These are phyloP conservation scores for Lophiotrema nucula DNA, from an alignment of 495 filamentous ascomycete genomes.

Conservation along the genomic window DNA sequence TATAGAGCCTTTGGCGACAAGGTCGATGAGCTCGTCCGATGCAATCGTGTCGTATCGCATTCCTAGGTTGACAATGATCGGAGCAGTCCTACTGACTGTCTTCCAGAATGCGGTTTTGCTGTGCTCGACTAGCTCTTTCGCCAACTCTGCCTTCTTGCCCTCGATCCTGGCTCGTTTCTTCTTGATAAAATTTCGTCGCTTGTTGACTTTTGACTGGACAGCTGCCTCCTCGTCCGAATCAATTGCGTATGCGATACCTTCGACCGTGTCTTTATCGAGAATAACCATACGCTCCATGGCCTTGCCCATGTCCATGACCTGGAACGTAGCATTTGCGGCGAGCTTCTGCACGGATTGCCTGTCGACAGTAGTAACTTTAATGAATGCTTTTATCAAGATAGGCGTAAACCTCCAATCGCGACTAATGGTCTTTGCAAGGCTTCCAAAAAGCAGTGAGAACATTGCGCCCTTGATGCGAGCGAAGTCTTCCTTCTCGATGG, in stretches of 20 bases:
- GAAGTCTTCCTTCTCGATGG: constrained; percentile 78
- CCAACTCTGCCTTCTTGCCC: constrained; percentile 74
- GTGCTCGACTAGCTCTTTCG: constrained; percentile 74
- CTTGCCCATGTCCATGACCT: constrained; percentile 87
- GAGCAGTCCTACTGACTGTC: constrained; percentile 81
- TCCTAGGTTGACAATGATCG: constrained; percentile 83
- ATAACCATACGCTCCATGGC: constrained; percentile 83
- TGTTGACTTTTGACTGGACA: constrained; percentile 59
- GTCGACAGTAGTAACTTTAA: constrained; percentile 83
- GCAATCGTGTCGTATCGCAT: constrained; percentile 86
- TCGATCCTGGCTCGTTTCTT: constrained; percentile 74
- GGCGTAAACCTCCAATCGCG: constrained; percentile 93
- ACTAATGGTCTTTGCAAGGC: constrained; percentile 79
- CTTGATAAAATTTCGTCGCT: constrained; percentile 67
- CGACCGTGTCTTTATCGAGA: constrained; percentile 68
- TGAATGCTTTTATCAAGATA: constrained; percentile 78
- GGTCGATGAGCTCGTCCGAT: constrained; percentile 73
- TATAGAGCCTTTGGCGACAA: constrained; percentile 80
- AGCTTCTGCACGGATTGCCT: constrained; percentile 92
- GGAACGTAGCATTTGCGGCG: constrained; percentile 73
- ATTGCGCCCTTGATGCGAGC: constrained; percentile 91
- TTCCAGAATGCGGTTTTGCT: constrained; percentile 89
- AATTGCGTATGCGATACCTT: constrained; percentile 56
- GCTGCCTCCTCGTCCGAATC: constrained; percentile 48
- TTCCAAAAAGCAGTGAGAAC: constrained; percentile 85